Evolutionary conservation across 768 basidiomycete species (phyloP), one percentile per base, ranked within the genome.

Genomic region (Daedaleopsis nitida): DNA sequence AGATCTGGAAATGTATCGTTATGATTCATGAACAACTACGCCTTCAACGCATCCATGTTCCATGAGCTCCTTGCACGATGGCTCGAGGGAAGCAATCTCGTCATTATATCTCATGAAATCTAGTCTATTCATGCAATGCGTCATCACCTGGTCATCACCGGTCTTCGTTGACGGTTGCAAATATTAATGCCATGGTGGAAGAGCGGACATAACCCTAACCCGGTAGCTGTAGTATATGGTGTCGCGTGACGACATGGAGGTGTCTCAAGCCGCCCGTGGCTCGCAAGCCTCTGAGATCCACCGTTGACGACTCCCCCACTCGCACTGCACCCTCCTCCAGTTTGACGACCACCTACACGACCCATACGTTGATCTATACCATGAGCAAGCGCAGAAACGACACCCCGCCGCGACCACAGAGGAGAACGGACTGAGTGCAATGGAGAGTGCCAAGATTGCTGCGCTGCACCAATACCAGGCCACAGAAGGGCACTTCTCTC

Each of bases 401-500:
- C 21, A 69, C 70, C 57, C 72, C 53, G 72, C 71, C 21, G 61
- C 70, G 47, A 66, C 75, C 57, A 64, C 60, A 19, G 52, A 66
- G n/a, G 59, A 70, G 10, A 39, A 62, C 38, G 54, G 52, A 32
- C 27, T 32, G 27, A 32, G 27, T 32, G 27, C 7, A 43, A 47
- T 42, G 34, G 43, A 52, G 14, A 72, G 73, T 63, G 67, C 37
- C 42, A 72, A 70, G 58, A 73, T 74, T 51, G 69, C 83, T 50
- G 84, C 81, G 54, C 78, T 96, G 50, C 89, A 89, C 68, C 88
- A 94, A 69, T 96, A 96, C 71, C 78, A 89, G 66, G 88, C 95
- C 64, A 89, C 91, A 23, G 89, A 95, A 60, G 94, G 97, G 21
- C 97, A 99, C 77, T 99, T 99, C 76, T 95, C 94, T 21, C 86